Base-by-base conservation (phyloP, 148 eudicot species). In the Polygonum aviculare region DNA sequence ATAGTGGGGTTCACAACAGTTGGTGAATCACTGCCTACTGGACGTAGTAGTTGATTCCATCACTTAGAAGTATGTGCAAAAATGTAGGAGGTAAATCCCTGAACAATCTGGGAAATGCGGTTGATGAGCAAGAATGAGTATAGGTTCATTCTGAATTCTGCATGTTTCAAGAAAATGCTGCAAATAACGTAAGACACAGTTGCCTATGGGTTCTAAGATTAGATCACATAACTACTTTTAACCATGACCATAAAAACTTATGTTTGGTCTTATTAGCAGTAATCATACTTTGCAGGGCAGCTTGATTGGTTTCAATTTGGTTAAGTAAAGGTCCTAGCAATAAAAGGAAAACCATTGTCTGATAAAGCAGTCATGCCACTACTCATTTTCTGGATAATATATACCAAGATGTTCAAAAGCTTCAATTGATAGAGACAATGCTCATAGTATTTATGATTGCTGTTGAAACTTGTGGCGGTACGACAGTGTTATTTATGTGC, bases 261-360 rank as follows among this genome's bases (percentile, higher is more conserved):
- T 12, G 69, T 9, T 57, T 57, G 63, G 21, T 57, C 33, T 7
- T 57, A 57, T 26, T 26, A 26, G 1, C 33, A 57, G 31, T 21
- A 57, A 21, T 57, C 3, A 57, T 15, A 19, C 26, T 4, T 57
- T 21, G 31, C 31, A 26, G 31, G 31, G 31, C 16, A 57, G 63
- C 63, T 57, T 8, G 98, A 79, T 97, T 94, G 67, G 81, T 87
- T 69, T 90, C 90, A 72, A 94, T 92, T 79, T 90, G 92, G 69
- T 76, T 59, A 18, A 92, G 90, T 54, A 94, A 78, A 85, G 98
- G 98, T 80, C 80, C 81, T 14, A 94, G 87, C 76, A 92, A 59
- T 81, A 85, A 88, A 87, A 88, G 78, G 98, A 92, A 89, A 94
- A 94, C 97, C 97, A 94, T 80, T 94, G 98, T 80, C 98, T 26